Conservation (phyloP, 306 rosid genomes). For the Cicer chorassanicum region DNA sequence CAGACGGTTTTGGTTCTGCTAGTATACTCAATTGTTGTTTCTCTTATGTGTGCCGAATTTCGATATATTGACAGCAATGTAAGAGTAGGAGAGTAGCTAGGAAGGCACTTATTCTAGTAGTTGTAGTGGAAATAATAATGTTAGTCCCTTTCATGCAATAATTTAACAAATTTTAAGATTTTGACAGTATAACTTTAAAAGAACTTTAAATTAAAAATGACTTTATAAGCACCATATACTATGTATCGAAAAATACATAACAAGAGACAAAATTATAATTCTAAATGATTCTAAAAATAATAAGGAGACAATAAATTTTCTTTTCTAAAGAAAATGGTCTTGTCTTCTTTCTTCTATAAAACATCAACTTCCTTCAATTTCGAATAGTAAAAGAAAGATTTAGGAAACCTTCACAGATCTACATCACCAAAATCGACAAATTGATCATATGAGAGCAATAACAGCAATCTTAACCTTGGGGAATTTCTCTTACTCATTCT, state of each 20-base stretch:
- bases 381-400: constrained; percentile 28
- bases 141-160: constrained; percentile 21
- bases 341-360: constrained; percentile 30
- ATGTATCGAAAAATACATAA: background rate
- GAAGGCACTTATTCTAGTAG: constrained; percentile 34
- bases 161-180: constrained; percentile 24
- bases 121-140: constrained; percentile 25
- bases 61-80: constrained; percentile 41
- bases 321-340: constrained; percentile 15
- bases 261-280: constrained; percentile 7
- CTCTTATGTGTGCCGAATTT: constrained; percentile 36
- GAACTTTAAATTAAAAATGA: constrained; percentile 16
- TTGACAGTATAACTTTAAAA: background rate
- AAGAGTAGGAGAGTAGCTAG: constrained; percentile 47
- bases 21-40: constrained; percentile 36
- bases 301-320: constrained; percentile 4
- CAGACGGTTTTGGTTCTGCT: constrained; percentile 47
- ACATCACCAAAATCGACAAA: constrained; percentile 43
- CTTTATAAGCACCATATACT: constrained; percentile 15
- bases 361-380: constrained; percentile 19
- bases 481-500: constrained; percentile 57
- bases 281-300: constrained; percentile 8
- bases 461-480: constrained; percentile 36
- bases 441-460: constrained; percentile 27
- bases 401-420: constrained; percentile 38